Percentiles rank a stretch among this genome's conserved stretches.
phyloP scores from a whole-genome alignment of 192 early-diverging fungal species.

The Physocladia obscura region DNA sequence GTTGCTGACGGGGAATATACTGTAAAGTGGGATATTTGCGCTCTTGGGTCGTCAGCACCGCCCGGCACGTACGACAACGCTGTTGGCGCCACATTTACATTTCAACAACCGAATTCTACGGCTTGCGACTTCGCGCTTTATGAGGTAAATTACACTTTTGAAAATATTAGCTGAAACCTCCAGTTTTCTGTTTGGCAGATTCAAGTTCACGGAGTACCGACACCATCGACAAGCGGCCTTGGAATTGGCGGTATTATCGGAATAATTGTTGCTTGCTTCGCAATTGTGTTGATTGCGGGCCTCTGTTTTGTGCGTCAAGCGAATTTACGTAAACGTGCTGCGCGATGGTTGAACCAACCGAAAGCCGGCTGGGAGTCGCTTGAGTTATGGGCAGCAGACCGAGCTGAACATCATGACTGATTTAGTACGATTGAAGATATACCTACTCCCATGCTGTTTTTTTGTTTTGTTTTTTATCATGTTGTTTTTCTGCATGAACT shows the following conservation, averaged over 20 bases:
- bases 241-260: not conserved
- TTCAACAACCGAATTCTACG: not conserved
- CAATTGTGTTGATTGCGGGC: not conserved
- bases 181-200: not conserved
- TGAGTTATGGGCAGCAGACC: constrained; percentile 15
- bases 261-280: constrained; percentile 10
- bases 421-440: too few species aligned
- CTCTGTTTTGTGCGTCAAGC: constrained; percentile 16
- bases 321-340: constrained; percentile 22
- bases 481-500: too few species aligned
- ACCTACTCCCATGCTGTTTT: too few species aligned
- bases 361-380: constrained; percentile 14
- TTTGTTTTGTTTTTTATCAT: too few species aligned
- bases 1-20: not conserved
- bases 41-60: not conserved
- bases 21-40: constrained; percentile 19
- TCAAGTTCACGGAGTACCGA: constrained; percentile 7
- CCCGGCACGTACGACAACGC: not conserved
- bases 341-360: constrained; percentile 17
- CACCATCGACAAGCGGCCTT: not conserved
- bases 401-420: too few species aligned
- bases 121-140: constrained; percentile 2
- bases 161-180: not conserved
- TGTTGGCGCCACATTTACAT: not conserved
- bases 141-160: constrained; percentile 6